Percentiles rank a stretch among this genome's conserved stretches.
phyloP scores from a whole-genome alignment of 1,284 basidiomycete genomes.

The Wallemia ichthyophaga region DNA sequence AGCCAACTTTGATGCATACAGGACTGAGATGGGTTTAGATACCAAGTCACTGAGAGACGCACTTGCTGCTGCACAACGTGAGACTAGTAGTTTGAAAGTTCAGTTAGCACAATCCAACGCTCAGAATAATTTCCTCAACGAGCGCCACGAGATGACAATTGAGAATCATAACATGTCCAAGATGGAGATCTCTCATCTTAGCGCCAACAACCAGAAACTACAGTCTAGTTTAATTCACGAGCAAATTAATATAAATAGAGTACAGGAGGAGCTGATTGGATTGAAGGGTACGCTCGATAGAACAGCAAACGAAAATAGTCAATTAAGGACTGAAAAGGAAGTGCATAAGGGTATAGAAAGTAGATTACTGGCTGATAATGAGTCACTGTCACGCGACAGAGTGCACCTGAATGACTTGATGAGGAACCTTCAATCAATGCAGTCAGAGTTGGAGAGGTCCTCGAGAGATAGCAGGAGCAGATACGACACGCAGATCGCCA shows the following conservation, averaged over 20 bases:
- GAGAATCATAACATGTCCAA: background rate
- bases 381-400: background rate
- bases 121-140: conserved; percentile 37
- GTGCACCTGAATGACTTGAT: background rate
- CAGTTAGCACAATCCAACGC: conserved; percentile 49
- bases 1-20: conserved; percentile 41
- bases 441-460: background rate
- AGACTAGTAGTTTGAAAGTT: conserved; percentile 31
- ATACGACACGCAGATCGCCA: background rate
- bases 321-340: background rate
- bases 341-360: background rate
- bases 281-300: background rate
- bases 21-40: conserved; percentile 45
- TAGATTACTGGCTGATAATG: background rate
- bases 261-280: background rate
- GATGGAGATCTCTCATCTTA: background rate
- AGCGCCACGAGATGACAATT: background rate
- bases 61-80: conserved; percentile 29
- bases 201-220: background rate
- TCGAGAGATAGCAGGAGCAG: background rate
- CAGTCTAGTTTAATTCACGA: background rate
- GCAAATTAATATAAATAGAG: background rate
- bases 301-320: background rate
- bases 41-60: conserved; percentile 38
- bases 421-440: background rate